Percentiles rank a stretch among this genome's conserved stretches.
These are phyloP conservation scores for Akanthomyces uredinophilus DNA, from an alignment of 2,329 filamentous ascomycete species.

Conservation along the genomic window DNA sequence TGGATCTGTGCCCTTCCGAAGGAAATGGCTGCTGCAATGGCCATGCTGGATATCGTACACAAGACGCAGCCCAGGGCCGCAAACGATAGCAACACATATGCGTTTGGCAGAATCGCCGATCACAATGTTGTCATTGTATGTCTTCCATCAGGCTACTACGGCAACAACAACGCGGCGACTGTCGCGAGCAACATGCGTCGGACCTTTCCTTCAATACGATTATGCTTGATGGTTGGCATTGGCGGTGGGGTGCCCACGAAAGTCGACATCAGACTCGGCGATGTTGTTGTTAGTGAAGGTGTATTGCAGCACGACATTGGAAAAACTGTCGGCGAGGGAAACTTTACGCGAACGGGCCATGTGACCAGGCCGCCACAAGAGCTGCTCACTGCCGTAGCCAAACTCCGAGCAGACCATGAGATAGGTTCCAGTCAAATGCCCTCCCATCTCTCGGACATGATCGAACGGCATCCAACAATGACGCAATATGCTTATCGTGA, in stretches of 20 bases:
- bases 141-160: conserved; percentile 16
- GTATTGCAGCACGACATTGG: conserved; percentile 21
- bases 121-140: conserved; percentile 20
- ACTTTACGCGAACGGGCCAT: conserved; percentile 14
- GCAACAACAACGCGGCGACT: conserved; percentile 11
- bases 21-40: conserved; percentile 19
- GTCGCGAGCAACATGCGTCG: conserved; percentile 16
- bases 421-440: neutral
- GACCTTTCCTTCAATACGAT: conserved; percentile 14
- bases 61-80: neutral
- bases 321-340: conserved; percentile 13
- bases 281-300: conserved; percentile 19
- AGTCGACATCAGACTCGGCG: conserved; percentile 18
- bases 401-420: conserved; percentile 14
- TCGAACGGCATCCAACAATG: neutral
- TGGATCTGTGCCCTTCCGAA: conserved; percentile 23
- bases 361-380: neutral
- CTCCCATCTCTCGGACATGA: neutral
- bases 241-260: conserved; percentile 23
- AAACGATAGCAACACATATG: conserved; percentile 20
- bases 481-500: neutral
- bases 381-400: conserved; percentile 9
- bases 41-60: conserved; percentile 21
- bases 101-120: conserved; percentile 14
- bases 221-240: conserved; percentile 24